Conservation (phyloP, 805 yeast genomes). For the Lipomyces spencermartinsiae region DNA sequence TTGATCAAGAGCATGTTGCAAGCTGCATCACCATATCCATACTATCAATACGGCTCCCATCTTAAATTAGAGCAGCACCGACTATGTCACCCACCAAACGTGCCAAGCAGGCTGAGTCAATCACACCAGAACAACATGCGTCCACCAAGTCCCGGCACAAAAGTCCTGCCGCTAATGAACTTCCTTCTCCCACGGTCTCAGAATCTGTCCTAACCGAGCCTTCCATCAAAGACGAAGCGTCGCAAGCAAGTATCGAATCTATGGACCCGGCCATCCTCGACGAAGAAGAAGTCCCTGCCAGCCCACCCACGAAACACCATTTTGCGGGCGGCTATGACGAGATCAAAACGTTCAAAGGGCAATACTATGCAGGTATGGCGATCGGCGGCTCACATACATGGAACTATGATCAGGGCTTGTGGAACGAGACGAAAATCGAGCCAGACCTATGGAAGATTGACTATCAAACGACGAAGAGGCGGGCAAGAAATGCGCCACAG, state of each 20-base stretch:
- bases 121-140: neutral
- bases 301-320: neutral
- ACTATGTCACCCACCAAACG: neutral
- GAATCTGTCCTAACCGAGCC: neutral
- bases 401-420: conserved; percentile 6
- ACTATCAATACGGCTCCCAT: neutral
- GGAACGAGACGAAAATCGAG: conserved; percentile 10
- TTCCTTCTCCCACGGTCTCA: neutral
- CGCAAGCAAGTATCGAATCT: neutral
- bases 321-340: conserved; percentile 6
- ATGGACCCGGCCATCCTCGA: conserved; percentile 2
- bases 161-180: neutral
- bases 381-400: conserved; percentile 8
- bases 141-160: neutral
- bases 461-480: conserved; percentile 7
- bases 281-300: conserved; percentile 4
- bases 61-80: neutral
- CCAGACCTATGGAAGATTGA: conserved; percentile 11
- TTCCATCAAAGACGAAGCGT: neutral
- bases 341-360: conserved; percentile 2
- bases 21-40: neutral
- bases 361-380: conserved; percentile 9
- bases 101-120: neutral
- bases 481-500: conserved; percentile 6
- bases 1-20: too few relatives aligned